phyloP scores from a whole-genome alignment of 305 asterid genomes.

The Plantago coronopus region DNA sequence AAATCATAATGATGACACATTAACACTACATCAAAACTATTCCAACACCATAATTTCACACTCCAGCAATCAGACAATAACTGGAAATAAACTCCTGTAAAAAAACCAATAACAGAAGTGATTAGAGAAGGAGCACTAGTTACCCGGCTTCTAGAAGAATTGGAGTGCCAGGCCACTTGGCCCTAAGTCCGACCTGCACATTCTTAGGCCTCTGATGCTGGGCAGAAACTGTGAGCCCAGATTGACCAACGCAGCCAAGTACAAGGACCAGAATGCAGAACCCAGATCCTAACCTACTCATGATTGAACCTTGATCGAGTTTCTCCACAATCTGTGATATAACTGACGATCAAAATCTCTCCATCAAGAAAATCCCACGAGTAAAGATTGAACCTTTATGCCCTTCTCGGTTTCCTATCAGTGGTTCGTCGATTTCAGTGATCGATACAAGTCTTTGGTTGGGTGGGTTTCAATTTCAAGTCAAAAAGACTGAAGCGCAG shows the following conservation, averaged over 20 bases:
- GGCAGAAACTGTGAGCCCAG: slow-evolving; percentile 43
- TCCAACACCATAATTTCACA: background rate
- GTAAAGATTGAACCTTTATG: slow-evolving; percentile 19
- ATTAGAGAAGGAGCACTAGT: background rate
- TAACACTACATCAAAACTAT: background rate
- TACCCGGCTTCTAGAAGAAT: slow-evolving; percentile 96
- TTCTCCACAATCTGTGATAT: slow-evolving; percentile 19
- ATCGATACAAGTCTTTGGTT: background rate
- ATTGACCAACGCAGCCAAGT: slow-evolving; percentile 32
- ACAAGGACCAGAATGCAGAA: slow-evolving; percentile 39
- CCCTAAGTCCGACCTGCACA: slow-evolving; percentile 90
- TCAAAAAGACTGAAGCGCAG: background rate
- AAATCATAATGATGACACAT: background rate
- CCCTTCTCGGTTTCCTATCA: background rate
- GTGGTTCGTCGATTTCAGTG: background rate
- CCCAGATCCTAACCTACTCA: slow-evolving; percentile 73
- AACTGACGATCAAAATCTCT: slow-evolving; percentile 26
- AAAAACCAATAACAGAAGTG: background rate
- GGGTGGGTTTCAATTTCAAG: slow-evolving; percentile 5
- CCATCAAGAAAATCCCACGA: slow-evolving; percentile 26
- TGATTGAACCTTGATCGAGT: slow-evolving; percentile 36
- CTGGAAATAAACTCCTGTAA: background rate
- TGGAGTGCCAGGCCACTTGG: slow-evolving; percentile 97
- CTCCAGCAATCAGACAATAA: slow-evolving; percentile 1
- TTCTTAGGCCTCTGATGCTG: slow-evolving; percentile 72